These are phyloP conservation scores for Sanghuangporus sanghuang DNA, from an alignment of 1,284 basidiomycete genomes.

Conservation along the genomic window DNA sequence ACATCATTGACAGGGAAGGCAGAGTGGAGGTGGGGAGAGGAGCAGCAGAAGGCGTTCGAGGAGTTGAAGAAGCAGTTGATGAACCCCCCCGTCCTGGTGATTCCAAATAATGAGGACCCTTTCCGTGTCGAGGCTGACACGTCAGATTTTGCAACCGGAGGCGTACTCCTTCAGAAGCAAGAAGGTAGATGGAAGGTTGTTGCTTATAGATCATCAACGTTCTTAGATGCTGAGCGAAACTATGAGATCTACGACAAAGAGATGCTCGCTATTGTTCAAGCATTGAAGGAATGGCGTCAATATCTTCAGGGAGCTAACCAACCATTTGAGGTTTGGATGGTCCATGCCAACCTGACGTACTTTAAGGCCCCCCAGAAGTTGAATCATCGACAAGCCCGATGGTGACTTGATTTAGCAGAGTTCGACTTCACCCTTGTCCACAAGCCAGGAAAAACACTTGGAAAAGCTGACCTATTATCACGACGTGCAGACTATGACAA, in stretches of 20 bases:
- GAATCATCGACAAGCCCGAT: too few species aligned
- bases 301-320: conserved; percentile 22
- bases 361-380: too few species aligned
- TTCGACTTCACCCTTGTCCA: too few species aligned
- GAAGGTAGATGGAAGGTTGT: conserved; percentile 24
- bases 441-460: too few species aligned
- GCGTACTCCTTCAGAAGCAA: conserved; percentile 3
- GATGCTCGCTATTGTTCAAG: conserved; percentile 34
- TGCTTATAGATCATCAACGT: conserved; percentile 26
- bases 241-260: conserved; percentile 46
- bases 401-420: too few species aligned
- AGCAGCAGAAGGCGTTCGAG: not conserved
- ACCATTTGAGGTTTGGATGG: conserved; percentile 23
- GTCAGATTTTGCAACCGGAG: conserved; percentile 3
- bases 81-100: not conserved
- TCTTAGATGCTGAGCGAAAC: conserved; percentile 32
- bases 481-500: too few species aligned
- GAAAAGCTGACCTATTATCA: too few species aligned
- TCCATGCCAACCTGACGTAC: conserved; percentile 28
- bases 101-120: too few species aligned
- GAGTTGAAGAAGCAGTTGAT: not conserved
- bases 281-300: conserved; percentile 31
- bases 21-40: not conserved
- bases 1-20: not conserved
- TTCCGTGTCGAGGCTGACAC: conserved; percentile 1